Evolutionary conservation across 2,329 filamentous ascomycete genomes (phyloP).

Genomic region (Verticillium tricorpus): DNA sequence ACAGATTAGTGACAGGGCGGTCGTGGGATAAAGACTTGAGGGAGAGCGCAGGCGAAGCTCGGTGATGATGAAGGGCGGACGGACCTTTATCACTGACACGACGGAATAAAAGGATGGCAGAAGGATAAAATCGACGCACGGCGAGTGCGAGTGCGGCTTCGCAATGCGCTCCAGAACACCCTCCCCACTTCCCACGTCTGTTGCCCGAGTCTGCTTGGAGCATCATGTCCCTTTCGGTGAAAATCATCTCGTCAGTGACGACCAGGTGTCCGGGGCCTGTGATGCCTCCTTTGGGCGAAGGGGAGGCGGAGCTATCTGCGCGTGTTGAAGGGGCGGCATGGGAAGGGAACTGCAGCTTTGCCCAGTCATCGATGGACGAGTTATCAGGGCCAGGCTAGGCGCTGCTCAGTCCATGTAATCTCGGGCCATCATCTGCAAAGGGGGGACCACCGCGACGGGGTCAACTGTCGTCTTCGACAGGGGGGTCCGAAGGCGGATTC

Average conservation of each 20-base stretch:
- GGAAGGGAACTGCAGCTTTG: slow-evolving; percentile 4
- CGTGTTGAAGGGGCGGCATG: slow-evolving; percentile 7
- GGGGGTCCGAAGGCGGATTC: not conserved
- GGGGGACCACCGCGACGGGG: slow-evolving; percentile 8
- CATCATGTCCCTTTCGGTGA: slow-evolving; percentile 3
- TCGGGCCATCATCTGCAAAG: slow-evolving; percentile 31
- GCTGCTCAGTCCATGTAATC: slow-evolving; percentile 19
- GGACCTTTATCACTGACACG: slow-evolving; percentile 6
- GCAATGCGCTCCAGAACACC: not conserved
- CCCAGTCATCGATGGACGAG: slow-evolving; percentile 33
- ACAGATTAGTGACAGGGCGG: slow-evolving; percentile 6
- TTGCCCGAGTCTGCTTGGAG: not conserved
- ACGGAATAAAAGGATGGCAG: not conserved
- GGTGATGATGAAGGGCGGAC: not conserved
- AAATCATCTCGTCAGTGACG: slow-evolving; percentile 11
- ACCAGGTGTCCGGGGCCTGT: slow-evolving; percentile 8
- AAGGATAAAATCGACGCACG: not conserved
- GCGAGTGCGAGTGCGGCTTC: not conserved
- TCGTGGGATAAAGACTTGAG: slow-evolving; percentile 16
- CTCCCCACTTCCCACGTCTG: not conserved
- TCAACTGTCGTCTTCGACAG: not conserved
- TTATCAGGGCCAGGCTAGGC: slow-evolving; percentile 24
- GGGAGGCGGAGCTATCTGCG: slow-evolving; percentile 9
- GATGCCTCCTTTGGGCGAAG: slow-evolving; percentile 7
- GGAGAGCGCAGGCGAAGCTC: slow-evolving; percentile 1